Evolutionary conservation across 331 rosid species (phyloP).

Genomic region (Quercus phellos): DNA sequence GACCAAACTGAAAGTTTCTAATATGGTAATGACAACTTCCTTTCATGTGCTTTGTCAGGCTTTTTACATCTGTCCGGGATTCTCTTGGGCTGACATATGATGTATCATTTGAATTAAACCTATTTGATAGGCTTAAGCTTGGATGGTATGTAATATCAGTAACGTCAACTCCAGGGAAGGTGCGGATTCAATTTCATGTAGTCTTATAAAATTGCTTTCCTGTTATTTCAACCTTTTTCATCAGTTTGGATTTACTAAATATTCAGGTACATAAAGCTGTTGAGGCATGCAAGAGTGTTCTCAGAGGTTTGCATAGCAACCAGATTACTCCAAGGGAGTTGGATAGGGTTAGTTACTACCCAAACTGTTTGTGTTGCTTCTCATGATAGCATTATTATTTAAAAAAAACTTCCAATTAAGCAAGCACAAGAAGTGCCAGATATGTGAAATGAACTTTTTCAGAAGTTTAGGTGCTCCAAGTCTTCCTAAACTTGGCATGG

Average conservation of each 20-base stretch:
- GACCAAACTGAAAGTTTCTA: too few species aligned
- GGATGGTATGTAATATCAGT: conserved; percentile 99
- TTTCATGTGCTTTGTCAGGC: conserved; percentile 49
- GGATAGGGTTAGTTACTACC: conserved; percentile 75
- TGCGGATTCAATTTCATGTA: conserved; percentile 35
- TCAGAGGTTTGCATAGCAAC: conserved; percentile 90
- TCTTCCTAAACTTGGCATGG: not conserved
- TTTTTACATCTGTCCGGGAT: conserved; percentile 90
- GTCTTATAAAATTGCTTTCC: not conserved
- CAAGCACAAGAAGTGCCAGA: not conserved
- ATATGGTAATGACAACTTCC: too few species aligned
- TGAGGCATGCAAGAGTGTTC: conserved; percentile 94
- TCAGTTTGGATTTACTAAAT: conserved; percentile 19
- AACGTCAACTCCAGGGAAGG: conserved; percentile 96
- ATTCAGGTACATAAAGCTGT: conserved; percentile 93
- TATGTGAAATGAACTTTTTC: not conserved
- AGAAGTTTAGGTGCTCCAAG: not conserved
- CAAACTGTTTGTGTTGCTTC: not conserved
- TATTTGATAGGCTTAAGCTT: conserved; percentile 83
- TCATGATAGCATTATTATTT: not conserved
- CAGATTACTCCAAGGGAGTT: conserved; percentile 79
- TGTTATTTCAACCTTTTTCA: conserved; percentile 21
- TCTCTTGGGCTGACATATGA: conserved; percentile 96
- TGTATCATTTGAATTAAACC: conserved; percentile 86
- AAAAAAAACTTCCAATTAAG: not conserved